Percentiles rank a stretch among this genome's conserved stretches.
phyloP scores from a whole-genome alignment of 768 basidiomycete species.

The Imleria badia region DNA sequence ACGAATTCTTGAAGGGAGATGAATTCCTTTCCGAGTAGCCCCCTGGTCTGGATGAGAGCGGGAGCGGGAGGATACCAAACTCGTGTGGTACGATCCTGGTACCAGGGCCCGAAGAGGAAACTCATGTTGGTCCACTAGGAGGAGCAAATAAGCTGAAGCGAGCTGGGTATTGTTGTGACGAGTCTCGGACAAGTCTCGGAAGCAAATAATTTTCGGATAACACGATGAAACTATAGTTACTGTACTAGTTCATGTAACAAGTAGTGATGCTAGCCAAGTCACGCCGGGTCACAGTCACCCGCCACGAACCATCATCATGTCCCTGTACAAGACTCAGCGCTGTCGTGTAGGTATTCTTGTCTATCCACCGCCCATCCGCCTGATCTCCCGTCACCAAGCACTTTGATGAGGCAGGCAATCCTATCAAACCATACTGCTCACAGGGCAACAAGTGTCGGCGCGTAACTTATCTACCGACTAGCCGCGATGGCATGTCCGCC shows the following conservation, averaged over 20 bases:
- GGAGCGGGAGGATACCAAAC: conserved; percentile 23
- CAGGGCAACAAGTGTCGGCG: conserved; percentile 53
- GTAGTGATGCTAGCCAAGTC: not conserved
- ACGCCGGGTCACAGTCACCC: conserved; percentile 26
- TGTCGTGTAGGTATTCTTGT: conserved; percentile 43
- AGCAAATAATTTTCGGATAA: not conserved
- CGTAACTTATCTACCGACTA: conserved; percentile 18
- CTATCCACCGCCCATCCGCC: conserved; percentile 7
- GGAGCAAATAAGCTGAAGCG: not conserved
- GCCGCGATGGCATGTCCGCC: conserved; percentile 4
- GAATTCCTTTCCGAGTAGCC: conserved; percentile 2
- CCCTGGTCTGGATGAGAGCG: conserved; percentile 19
- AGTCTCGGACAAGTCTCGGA: conserved; percentile 17
- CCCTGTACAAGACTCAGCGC: conserved; percentile 43
- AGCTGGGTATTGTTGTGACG: not conserved
- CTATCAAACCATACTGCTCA: conserved; percentile 43
- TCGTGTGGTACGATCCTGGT: conserved; percentile 13
- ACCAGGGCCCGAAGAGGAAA: conserved; percentile 15
- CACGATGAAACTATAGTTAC: too few relatives aligned
- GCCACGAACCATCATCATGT: conserved; percentile 23
- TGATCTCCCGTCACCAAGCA: conserved; percentile 37
- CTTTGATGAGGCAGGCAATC: conserved; percentile 44
- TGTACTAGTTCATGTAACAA: too few relatives aligned
- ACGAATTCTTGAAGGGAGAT: conserved; percentile 32
- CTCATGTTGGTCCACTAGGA: conserved; percentile 14